Conservation (phyloP, 169 alveolate genomes). For the Toxoplasma gondii region DNA sequence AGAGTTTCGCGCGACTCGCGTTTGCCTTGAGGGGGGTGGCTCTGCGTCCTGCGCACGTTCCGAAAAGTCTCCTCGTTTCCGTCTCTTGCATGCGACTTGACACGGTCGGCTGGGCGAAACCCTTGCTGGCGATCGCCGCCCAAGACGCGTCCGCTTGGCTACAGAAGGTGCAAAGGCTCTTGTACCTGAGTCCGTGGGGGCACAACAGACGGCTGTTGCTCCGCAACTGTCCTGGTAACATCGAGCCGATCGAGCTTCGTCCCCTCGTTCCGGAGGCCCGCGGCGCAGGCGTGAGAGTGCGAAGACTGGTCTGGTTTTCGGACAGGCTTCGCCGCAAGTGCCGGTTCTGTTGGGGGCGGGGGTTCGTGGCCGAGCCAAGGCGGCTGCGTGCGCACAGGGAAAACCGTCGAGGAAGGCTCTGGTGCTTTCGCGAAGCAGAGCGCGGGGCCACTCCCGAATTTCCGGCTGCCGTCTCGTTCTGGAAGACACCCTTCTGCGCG, state of each 20-base stretch:
- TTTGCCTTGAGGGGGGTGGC: neutral
- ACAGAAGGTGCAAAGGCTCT: neutral
- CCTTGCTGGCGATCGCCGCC: neutral
- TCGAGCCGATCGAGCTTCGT: neutral
- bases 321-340: neutral
- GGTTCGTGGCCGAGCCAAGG: neutral
- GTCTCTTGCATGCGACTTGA: neutral
- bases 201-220: slow-evolving; percentile 24
- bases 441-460: neutral
- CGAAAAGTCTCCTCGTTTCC: neutral
- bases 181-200: slow-evolving; percentile 20
- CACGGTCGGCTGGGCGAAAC: neutral
- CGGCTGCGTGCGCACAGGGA: neutral
- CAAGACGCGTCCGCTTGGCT: neutral
- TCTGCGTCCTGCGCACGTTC: neutral
- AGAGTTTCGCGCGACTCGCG: neutral
- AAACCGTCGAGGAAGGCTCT: neutral
- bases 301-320: neutral
- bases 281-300: neutral
- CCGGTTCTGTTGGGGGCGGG: neutral
- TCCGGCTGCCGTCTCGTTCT: too few relatives aligned
- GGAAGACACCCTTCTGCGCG: neutral
- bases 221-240: neutral
- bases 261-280: neutral
- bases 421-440: neutral